Base-by-base conservation (phyloP, 345 rosid genomes). In the Kernera saxatilis region DNA sequence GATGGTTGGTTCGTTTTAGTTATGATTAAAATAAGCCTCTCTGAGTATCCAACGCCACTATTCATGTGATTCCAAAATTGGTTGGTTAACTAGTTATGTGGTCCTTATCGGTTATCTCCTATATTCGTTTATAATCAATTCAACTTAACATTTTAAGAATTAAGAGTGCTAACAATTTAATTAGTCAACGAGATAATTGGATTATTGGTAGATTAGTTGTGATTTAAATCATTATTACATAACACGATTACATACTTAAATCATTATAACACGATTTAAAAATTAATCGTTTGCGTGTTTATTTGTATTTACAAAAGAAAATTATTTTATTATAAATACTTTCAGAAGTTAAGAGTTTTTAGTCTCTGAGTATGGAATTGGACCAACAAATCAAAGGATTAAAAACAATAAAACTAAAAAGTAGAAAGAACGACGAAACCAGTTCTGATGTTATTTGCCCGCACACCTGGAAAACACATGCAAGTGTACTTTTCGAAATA, bases 381-480 rank as follows among this genome's bases (percentile, higher is more conserved):
- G 52, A 48, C 21, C 59, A 56, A 73, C 67, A 27, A 57, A 48
- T 26, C 45, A 64, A 43, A 33, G 29, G 12, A 52, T 36, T 36
- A 18, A 5, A 33, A 15, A 11, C 36, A 29, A 26, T 12, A 36
- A 19, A 72, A 53, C 5, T 7, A 29, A 5, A 30, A 29, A 54
- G 22, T 15, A 13, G 55, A 50, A 45, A 12, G 9, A 53, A 25
- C 11, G 10, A 58, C 10, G 50, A 9, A 57, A 37, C 39, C 18
- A 45, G 0, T 49, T 67, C 2, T 64, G 40, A 18, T 70, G 71
- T n/a, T 14, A 32, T 56, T 57, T 65, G 17, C 26, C 30, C 36
- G 32, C 57, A 51, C 69, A 75, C 69, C 77, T 75, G 78, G 74
- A 75, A 68, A 75, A 61, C 78, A 75, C 78, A 75, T 75, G 78